These are phyloP conservation scores for Monilinia fructicola DNA, from an alignment of 2,329 filamentous ascomycete genomes.

Conservation along the genomic window DNA sequence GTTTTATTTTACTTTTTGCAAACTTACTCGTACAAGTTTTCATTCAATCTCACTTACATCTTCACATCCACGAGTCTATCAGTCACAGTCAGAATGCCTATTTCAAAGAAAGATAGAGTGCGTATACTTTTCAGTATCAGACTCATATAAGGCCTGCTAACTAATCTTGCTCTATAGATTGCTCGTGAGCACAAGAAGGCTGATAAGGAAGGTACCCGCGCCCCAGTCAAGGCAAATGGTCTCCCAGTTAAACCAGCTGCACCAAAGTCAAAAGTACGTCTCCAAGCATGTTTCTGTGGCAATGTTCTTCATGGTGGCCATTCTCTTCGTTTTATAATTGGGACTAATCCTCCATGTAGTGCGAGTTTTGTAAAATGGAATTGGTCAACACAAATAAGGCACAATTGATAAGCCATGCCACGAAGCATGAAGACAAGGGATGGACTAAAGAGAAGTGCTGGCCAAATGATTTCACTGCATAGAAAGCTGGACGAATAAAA, in stretches of 20 bases:
- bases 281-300: neutral
- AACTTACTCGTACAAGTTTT: neutral
- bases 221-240: constrained; percentile 55
- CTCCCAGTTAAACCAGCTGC: constrained; percentile 55
- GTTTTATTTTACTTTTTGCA: constrained; percentile 5
- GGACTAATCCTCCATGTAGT: constrained; percentile 40
- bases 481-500: neutral
- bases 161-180: constrained; percentile 41
- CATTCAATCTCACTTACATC: neutral
- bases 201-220: constrained; percentile 54
- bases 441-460: constrained; percentile 61
- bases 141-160: neutral
- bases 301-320: neutral
- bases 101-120: constrained; percentile 50
- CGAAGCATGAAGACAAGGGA: constrained; percentile 49
- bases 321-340: too few relatives aligned
- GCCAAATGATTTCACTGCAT: constrained; percentile 48
- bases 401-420: constrained; percentile 54
- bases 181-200: constrained; percentile 56
- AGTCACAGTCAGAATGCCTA: constrained; percentile 41
- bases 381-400: constrained; percentile 52
- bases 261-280: constrained; percentile 50
- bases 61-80: neutral
- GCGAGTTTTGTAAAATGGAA: constrained; percentile 52
- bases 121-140: constrained; percentile 20